phyloP scores from a whole-genome alignment of 2,329 filamentous ascomycete species.

The Fusarium nanum region DNA sequence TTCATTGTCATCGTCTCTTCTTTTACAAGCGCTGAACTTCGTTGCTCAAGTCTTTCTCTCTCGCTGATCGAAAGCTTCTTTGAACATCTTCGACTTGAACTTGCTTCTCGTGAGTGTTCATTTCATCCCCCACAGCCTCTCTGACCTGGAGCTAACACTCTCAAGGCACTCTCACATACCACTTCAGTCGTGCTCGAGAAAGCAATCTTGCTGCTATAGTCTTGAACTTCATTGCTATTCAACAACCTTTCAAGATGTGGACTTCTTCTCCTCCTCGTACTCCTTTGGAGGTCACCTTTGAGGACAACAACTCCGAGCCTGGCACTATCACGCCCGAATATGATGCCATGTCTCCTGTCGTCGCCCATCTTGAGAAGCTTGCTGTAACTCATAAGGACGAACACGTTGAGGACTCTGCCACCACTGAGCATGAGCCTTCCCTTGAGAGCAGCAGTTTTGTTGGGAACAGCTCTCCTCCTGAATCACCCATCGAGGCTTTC shows the following conservation, averaged over 20 bases:
- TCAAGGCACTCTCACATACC: not conserved
- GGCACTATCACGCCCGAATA: slow-evolving; percentile 4
- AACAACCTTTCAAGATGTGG: slow-evolving; percentile 3
- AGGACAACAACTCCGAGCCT: slow-evolving; percentile 2
- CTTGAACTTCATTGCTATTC: not conserved
- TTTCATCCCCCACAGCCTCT: not conserved
- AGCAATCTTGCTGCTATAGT: not conserved
- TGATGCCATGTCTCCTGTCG: slow-evolving; percentile 15
- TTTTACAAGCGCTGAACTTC: not conserved
- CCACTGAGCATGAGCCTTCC: not conserved
- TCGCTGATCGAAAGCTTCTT: not conserved
- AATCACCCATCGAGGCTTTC: slow-evolving; percentile 28
- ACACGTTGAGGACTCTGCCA: not conserved
- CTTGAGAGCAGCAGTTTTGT: not conserved
- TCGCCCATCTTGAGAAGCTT: slow-evolving; percentile 15
- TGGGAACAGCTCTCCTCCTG: slow-evolving; percentile 4
- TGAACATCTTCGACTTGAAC: not conserved
- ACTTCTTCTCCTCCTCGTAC: slow-evolving; percentile 4
- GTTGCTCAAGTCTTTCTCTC: not conserved
- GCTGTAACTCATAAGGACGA: not conserved
- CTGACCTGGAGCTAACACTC: not conserved
- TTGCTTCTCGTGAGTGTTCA: slow-evolving; percentile 13
- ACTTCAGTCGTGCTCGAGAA: slow-evolving; percentile 1
- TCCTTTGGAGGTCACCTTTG: slow-evolving; percentile 7
- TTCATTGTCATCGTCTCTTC: not conserved